Base-by-base conservation (phyloP, 2,329 filamentous ascomycete species). In the Anthostomella pinea region DNA sequence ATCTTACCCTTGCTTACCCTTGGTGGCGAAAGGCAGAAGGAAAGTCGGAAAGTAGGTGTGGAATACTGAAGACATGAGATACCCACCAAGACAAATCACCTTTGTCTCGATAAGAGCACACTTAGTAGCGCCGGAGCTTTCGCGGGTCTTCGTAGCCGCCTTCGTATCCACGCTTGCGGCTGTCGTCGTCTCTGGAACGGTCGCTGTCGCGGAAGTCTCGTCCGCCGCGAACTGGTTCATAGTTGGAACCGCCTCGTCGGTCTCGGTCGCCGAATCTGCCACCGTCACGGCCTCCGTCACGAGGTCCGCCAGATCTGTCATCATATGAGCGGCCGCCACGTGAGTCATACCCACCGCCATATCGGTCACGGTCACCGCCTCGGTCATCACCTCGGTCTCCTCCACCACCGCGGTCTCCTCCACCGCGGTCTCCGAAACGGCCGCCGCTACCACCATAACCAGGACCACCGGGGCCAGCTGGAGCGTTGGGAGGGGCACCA, bases 111-210 rank as follows among this genome's bases (percentile, higher is more conserved):
- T 69, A 81, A 49, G 45, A 42, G 35, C 38, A 24, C 33, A 35
- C 29, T 46, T 53, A 61, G 65, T 83, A 83, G 47, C 79, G 76
- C 47, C 79, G 77, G 45, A 82, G 59, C 63, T 83, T 83, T 40
- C 77, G 66, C 32, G 79, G 77, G 63, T 95, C 90, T 58, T 95
- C 88, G 66, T 90, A 83, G 49, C 79, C 77, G 59, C 82, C 81
- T 57, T 94, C 89, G 64, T 85, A 88, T 34, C 81, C 74, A 59
- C 83, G 79, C 72, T 86, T 77, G 59, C 78, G 65, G 64, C 67
- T 71, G 49, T 77, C 75, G 50, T 80, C 76, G 34, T 79, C 75
- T 45, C 72, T 67, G 38, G 71, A 72, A 48, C 73, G 66, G 58
- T 81, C 77, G 59, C 44, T 62, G 63, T 55, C 73, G 62, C 63